Percentiles rank a stretch among this genome's conserved stretches.
Evolutionary conservation across 371 early-diverging fungal genomes (phyloP).

Genomic region (Lichtheimia corymbifera): DNA sequence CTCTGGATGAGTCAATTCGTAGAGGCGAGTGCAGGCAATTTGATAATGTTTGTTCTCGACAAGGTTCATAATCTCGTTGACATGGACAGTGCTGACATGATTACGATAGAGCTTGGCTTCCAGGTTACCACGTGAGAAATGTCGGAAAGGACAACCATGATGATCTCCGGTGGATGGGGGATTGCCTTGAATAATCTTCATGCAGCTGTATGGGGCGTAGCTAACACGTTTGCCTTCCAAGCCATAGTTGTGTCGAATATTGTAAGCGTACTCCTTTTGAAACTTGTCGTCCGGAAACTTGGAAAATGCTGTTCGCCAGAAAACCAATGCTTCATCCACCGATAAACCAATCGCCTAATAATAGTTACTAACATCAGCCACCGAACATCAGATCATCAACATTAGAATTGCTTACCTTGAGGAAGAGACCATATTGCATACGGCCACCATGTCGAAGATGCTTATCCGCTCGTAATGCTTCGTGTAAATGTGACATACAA

Average conservation of each 20-base stretch:
- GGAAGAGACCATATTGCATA: conserved; percentile 91
- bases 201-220: conserved; percentile 92
- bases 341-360: conserved; percentile 84
- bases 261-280: conserved; percentile 92
- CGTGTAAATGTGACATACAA: conserved; percentile 89
- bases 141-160: conserved; percentile 97
- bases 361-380: too few species aligned
- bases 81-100: conserved; percentile 50
- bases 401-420: conserved; percentile 59
- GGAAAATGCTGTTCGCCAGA: conserved; percentile 85
- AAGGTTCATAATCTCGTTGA: conserved; percentile 68
- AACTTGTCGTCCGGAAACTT: conserved; percentile 88
- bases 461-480: conserved; percentile 64
- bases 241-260: conserved; percentile 98
- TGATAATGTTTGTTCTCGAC: conserved; percentile 84
- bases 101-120: conserved; percentile 52
- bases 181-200: conserved; percentile 82
- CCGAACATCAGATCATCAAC: too few species aligned
- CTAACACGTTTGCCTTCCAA: conserved; percentile 94
- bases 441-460: conserved; percentile 91
- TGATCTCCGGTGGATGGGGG: conserved; percentile 82
- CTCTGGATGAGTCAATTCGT: conserved; percentile 70
- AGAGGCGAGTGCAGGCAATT: conserved; percentile 90
- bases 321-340: conserved; percentile 89
- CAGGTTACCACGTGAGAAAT: conserved; percentile 69